These are phyloP conservation scores for Phytophthora fragariae DNA, from an alignment of 352 stramenopile genomes.

Conservation along the genomic window DNA sequence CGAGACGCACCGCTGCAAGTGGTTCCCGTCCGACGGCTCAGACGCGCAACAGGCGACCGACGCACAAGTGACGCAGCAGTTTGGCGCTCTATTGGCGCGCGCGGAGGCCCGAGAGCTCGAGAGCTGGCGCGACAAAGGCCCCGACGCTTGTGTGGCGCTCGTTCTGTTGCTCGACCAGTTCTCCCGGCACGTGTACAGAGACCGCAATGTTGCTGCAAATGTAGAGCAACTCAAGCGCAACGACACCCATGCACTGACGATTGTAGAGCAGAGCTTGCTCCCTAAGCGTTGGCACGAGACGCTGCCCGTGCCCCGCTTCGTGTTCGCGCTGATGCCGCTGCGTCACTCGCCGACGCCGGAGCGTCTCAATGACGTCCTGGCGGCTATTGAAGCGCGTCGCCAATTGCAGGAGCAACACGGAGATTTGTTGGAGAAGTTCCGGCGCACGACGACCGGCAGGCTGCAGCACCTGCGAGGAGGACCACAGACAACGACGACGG, in stretches of 20 bases:
- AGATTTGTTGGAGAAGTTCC: constrained; percentile 84
- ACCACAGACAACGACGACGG: constrained; percentile 23
- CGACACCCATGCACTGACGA: constrained; percentile 51
- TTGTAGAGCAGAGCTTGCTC: constrained; percentile 58
- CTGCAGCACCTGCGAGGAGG: constrained; percentile 60
- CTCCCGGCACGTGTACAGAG: constrained; percentile 80
- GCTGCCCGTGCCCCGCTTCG: constrained; percentile 64
- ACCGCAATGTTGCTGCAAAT: constrained; percentile 29
- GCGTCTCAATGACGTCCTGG: constrained; percentile 61
- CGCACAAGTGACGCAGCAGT: constrained; percentile 45
- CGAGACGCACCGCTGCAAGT: constrained; percentile 66
- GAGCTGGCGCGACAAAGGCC: constrained; percentile 45
- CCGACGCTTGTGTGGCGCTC: constrained; percentile 68
- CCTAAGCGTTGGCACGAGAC: constrained; percentile 55
- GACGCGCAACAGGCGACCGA: constrained; percentile 58
- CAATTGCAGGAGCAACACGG: constrained; percentile 55
- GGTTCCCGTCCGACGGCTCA: constrained; percentile 66
- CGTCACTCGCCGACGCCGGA: constrained; percentile 79
- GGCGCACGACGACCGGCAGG: constrained; percentile 80
- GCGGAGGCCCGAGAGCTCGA: constrained; percentile 60
- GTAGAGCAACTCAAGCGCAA: constrained; percentile 44
- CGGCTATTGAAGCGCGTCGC: constrained; percentile 55
- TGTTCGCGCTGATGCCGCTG: constrained; percentile 89
- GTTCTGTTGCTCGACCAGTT: constrained; percentile 91
- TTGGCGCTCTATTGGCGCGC: constrained; percentile 47